These are phyloP conservation scores for Teunomyces lycoperdinae DNA, from an alignment of 805 yeast species.

Conservation along the genomic window DNA sequence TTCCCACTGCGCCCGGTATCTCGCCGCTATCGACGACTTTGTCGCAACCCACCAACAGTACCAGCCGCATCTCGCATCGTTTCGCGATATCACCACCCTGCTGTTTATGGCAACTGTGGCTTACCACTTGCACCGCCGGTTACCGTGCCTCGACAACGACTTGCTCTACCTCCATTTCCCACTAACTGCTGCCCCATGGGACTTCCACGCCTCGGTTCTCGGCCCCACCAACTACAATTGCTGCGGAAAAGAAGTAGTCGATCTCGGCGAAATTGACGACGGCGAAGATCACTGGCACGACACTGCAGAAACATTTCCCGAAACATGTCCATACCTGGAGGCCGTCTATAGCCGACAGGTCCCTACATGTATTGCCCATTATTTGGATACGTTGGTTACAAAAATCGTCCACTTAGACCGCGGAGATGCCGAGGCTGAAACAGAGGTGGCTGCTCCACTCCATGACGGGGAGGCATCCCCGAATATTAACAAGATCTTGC, in stretches of 20 bases:
- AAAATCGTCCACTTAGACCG: conserved; percentile 32
- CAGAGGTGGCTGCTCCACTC: conserved; percentile 22
- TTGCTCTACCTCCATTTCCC: conserved; percentile 12
- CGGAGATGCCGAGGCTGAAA: conserved; percentile 39
- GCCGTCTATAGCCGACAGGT: conserved; percentile 13
- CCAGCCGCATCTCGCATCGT: conserved; percentile 42
- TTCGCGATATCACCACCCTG: conserved; percentile 50
- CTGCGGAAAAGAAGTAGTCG: conserved; percentile 28
- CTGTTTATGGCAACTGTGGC: conserved; percentile 10
- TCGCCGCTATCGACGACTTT: conserved; percentile 56
- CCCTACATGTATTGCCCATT: conserved; percentile 30
- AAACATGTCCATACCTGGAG: conserved; percentile 13
- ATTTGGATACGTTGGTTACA: conserved; percentile 31
- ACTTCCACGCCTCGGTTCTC: conserved; percentile 24
- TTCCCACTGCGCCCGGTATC: conserved; percentile 46
- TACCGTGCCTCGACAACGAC: conserved; percentile 3
- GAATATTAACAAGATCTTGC: conserved; percentile 14
- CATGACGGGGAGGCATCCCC: conserved; percentile 36
- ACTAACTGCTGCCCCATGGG: conserved; percentile 26
- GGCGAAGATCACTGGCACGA: conserved; percentile 23
- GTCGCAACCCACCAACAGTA: conserved; percentile 64
- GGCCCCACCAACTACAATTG: conserved; percentile 31
- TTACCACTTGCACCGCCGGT: conserved; percentile 5
- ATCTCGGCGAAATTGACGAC: conserved; percentile 37
- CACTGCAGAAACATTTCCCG: conserved; percentile 11